These are phyloP conservation scores for Thalassia testudinum DNA, from an alignment of 116 monocot genomes.

Conservation along the genomic window DNA sequence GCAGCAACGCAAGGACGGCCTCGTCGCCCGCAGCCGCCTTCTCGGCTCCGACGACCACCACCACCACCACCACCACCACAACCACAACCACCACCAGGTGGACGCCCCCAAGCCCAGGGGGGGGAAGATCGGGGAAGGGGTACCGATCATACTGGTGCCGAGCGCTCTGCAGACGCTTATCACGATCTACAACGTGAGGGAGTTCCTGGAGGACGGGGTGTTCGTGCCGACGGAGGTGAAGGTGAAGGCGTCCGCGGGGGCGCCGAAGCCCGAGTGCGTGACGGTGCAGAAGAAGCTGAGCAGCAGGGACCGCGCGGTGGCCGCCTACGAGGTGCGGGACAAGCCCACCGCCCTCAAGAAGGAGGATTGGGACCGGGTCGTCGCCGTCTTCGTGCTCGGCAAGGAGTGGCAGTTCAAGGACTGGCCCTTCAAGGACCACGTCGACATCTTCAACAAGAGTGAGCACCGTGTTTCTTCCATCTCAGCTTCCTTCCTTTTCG, in stretches of 20 bases:
- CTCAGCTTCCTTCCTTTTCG: neutral
- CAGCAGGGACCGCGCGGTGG: slow-evolving; percentile 65
- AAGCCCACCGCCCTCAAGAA: slow-evolving; percentile 62
- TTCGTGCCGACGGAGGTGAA: slow-evolving; percentile 72
- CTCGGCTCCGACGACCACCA: slow-evolving; percentile 32
- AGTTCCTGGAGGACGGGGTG: slow-evolving; percentile 93
- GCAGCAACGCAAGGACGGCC: slow-evolving; percentile 74
- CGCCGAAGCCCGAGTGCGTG: slow-evolving; percentile 66
- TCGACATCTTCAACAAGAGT: slow-evolving; percentile 96
- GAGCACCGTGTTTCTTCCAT: too few relatives aligned
- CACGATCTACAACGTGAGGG: slow-evolving; percentile 97
- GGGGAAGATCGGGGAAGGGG: slow-evolving; percentile 66
- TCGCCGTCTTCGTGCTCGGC: slow-evolving; percentile 86
- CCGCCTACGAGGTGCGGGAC: slow-evolving; percentile 91
- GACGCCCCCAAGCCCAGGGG: slow-evolving; percentile 43
- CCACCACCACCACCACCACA: neutral
- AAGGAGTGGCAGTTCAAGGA: slow-evolving; percentile 99
- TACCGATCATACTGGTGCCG: slow-evolving; percentile 93
- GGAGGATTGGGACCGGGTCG: slow-evolving; percentile 94
- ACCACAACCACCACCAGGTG: too few relatives aligned
- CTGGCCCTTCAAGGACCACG: slow-evolving; percentile 96
- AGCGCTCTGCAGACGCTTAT: slow-evolving; percentile 96
- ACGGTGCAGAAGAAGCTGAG: slow-evolving; percentile 98
- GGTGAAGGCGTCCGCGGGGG: slow-evolving; percentile 40
- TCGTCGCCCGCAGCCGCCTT: slow-evolving; percentile 55